A percentile compares a stretch with the other conserved stretches of the same genome.
Evolutionary conservation across 768 basidiomycete genomes (phyloP).

Genomic region (Calocera cornea): DNA sequence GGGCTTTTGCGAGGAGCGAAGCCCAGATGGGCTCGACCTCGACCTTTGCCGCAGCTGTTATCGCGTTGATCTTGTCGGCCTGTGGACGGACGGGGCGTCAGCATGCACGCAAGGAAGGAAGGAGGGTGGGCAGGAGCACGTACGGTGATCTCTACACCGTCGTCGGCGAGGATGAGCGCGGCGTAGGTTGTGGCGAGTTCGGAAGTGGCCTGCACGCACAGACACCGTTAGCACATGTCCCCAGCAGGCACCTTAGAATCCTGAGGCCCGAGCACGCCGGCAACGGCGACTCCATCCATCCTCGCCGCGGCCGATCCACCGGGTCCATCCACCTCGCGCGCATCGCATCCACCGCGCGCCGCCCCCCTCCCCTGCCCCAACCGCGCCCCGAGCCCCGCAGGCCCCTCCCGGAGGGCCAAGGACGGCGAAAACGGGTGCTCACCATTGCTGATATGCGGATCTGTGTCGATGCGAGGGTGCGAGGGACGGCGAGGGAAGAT

Average conservation of each 20-base stretch:
- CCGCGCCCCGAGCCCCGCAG: neutral
- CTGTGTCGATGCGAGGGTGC: neutral
- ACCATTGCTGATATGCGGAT: neutral
- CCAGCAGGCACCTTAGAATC: neutral
- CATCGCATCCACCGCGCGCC: neutral
- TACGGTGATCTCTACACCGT: slow-evolving; percentile 92
- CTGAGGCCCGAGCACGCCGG: neutral
- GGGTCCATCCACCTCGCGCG: neutral
- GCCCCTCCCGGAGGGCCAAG: neutral
- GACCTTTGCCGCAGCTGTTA: slow-evolving; percentile 69
- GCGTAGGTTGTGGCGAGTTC: slow-evolving; percentile 95
- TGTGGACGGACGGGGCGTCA: slow-evolving; percentile 23
- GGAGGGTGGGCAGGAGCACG: slow-evolving; percentile 26
- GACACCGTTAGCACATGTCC: neutral
- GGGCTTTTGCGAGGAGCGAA: slow-evolving; percentile 87
- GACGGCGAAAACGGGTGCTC: neutral
- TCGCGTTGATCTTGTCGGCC: slow-evolving; percentile 84
- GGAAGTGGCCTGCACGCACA: slow-evolving; percentile 32
- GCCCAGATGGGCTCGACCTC: slow-evolving; percentile 98
- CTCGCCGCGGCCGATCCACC: neutral
- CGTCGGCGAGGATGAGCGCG: slow-evolving; percentile 96
- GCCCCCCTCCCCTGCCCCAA: neutral
- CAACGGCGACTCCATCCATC: neutral
- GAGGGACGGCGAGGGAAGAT: slow-evolving; percentile 3
- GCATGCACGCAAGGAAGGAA: neutral